phyloP scores from a whole-genome alignment of 192 early-diverging fungal genomes.

The Coemansia sp. region DNA sequence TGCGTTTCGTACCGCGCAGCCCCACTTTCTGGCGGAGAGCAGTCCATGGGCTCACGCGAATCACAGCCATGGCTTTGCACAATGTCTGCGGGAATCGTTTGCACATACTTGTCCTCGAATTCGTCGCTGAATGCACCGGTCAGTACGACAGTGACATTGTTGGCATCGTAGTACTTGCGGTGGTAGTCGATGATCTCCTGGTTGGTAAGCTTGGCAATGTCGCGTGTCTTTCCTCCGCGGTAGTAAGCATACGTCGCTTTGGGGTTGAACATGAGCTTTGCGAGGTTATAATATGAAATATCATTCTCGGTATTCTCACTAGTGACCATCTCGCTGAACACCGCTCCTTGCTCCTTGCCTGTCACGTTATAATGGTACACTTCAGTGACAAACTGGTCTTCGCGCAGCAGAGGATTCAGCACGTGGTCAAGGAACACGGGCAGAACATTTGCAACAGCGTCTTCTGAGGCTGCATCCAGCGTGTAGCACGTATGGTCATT shows the following conservation, averaged over 20 bases:
- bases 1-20: neutral
- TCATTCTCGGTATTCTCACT: too few species aligned
- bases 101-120: too few species aligned
- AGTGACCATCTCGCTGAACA: conserved; percentile 24
- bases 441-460: conserved; percentile 56
- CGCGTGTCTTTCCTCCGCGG: conserved; percentile 74
- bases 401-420: conserved; percentile 17
- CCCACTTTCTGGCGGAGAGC: conserved; percentile 10
- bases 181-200: conserved; percentile 49
- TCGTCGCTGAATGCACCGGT: conserved; percentile 44
- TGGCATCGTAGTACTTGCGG: conserved; percentile 5
- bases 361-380: conserved; percentile 47
- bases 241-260: conserved; percentile 67
- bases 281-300: too few species aligned
- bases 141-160: conserved; percentile 72
- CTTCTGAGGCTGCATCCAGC: too few species aligned
- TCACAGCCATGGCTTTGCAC: too few species aligned
- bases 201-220: conserved; percentile 73
- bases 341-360: conserved; percentile 78
- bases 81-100: too few species aligned
- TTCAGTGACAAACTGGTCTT: too few species aligned
- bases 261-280: conserved; percentile 44
- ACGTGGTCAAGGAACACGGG: conserved; percentile 84
- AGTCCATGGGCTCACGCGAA: conserved; percentile 13
- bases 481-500: too few species aligned